Percentiles rank a stretch among this genome's conserved stretches.
phyloP scores from a whole-genome alignment of 2,329 filamentous ascomycete species.

The Colletotrichum sublineola region DNA sequence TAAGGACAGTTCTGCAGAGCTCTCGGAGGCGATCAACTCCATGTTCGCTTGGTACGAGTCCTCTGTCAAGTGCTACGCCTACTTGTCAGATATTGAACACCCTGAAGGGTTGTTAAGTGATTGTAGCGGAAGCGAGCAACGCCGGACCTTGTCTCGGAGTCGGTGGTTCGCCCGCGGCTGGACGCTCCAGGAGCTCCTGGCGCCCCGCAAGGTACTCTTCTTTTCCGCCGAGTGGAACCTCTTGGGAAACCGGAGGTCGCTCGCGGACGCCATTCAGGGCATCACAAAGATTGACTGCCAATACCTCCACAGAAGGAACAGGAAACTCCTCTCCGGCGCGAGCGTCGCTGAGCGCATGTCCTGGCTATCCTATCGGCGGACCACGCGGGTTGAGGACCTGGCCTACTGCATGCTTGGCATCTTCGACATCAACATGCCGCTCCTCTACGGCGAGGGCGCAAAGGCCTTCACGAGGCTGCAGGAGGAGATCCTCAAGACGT shows the following conservation, averaged over 20 bases:
- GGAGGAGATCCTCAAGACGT: conserved; percentile 34
- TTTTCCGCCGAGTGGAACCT: conserved; percentile 37
- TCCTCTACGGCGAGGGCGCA: conserved; percentile 48
- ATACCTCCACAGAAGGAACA: conserved; percentile 26
- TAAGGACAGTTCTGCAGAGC: conserved; percentile 37
- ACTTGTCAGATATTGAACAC: conserved; percentile 29
- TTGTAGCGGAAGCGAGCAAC: not conserved
- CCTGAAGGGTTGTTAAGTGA: not conserved
- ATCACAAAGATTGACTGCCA: conserved; percentile 25
- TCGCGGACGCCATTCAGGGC: conserved; percentile 13
- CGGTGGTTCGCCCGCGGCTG: conserved; percentile 44
- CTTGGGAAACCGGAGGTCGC: conserved; percentile 22
- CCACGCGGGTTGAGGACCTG: conserved; percentile 45
- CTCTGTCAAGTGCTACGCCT: conserved; percentile 39
- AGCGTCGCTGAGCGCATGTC: conserved; percentile 49
- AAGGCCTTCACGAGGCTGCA: conserved; percentile 46
- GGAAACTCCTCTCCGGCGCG: conserved; percentile 23
- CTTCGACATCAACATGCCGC: conserved; percentile 49
- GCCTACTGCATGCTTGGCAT: conserved; percentile 50
- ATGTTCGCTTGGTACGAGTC: conserved; percentile 42
- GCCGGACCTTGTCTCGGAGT: conserved; percentile 17
- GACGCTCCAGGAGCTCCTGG: conserved; percentile 44
- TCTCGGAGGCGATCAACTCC: conserved; percentile 39
- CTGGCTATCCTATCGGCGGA: conserved; percentile 47
- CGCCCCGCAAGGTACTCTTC: conserved; percentile 39